Evolutionary conservation across 2,329 filamentous ascomycete genomes (phyloP), one percentile per base, ranked within the genome.

Genomic region (Apiospora pterosperma): DNA sequence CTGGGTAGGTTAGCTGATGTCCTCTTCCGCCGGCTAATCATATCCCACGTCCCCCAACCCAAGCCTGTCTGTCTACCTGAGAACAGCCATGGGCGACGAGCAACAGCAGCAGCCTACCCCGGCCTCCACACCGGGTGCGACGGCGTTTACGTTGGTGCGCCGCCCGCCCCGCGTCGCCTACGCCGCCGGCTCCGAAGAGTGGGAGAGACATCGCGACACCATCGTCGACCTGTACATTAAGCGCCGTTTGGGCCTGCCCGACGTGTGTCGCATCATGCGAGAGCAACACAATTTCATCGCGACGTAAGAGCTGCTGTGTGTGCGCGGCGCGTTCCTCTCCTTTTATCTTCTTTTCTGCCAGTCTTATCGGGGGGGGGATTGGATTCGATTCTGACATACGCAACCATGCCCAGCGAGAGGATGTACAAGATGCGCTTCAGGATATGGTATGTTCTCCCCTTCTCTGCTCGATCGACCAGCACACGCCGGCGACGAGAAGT

Each of bases 101-200:
- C 34, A 34, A 8, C 48, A 55, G 0, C 48, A 55, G 28, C 48
- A 48, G 21, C 23, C 34, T 5, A 55, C 48, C 48, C 48, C 48
- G 48, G 48, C 28, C 16, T 2, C 48, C 25, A 55, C 48, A 5
- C 48, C 48, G 48, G 48, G 28, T 16, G 28, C n/a, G 38, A 41
- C 38, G 11, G 16, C 19, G 28, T 55, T 55, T 4, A 34, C 48
- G 8, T 34, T 60, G 12, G 58, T 60, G 34, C 34, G 36, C 34
- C 34, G 34, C n/a, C 58, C 58, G 34, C 23, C 58, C 12, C 34
- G 58, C 21, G 21, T 38, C 21, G 58, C 58, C 11, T 60, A 60
- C 34, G 58, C 55, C 66, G 77, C 67, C 62, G 83, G 83, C 80
- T 80, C 79, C 23, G 82, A 82, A 67, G 69, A 74, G n/a, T 84